Evolutionary conservation across 208 protist species (phyloP).

Genomic region (Leishmania tropica): DNA sequence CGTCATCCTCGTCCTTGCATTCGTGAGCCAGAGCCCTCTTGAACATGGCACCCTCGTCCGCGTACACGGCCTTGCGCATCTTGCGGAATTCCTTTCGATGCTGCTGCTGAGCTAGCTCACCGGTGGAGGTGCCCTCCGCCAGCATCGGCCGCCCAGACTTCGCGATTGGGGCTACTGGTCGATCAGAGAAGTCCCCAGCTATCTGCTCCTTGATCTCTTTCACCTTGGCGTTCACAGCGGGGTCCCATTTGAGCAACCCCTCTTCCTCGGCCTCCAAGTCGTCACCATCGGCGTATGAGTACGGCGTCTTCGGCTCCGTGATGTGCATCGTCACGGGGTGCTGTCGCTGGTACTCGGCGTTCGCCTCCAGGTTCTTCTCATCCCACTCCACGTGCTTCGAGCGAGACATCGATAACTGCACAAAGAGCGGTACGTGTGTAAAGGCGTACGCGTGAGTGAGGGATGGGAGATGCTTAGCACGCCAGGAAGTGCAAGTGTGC

Average conservation of each 20-base stretch:
- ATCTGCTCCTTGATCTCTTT: conserved; percentile 65
- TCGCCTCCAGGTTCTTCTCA: conserved; percentile 79
- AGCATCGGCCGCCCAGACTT: conserved; percentile 73
- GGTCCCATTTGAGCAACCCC: conserved; percentile 57
- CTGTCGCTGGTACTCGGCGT: conserved; percentile 79
- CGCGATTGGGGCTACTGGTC: conserved; percentile 49
- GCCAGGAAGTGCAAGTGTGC: background rate
- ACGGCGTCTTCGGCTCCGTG: conserved; percentile 89
- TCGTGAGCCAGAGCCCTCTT: conserved; percentile 55
- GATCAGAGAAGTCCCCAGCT: conserved; percentile 25
- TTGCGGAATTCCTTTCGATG: conserved; percentile 66
- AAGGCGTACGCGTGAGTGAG: background rate
- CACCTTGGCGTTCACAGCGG: conserved; percentile 64
- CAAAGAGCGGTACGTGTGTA: background rate
- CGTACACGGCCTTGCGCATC: conserved; percentile 87
- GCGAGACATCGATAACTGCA: conserved; percentile 23
- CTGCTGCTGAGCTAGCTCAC: conserved; percentile 55
- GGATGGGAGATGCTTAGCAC: background rate
- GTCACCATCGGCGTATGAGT: conserved; percentile 47
- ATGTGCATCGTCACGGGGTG: conserved; percentile 90
- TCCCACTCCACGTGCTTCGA: conserved; percentile 73
- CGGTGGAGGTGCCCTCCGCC: conserved; percentile 45
- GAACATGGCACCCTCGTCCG: conserved; percentile 86
- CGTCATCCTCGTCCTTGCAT: conserved; percentile 54
- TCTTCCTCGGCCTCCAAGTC: conserved; percentile 36